Percentiles rank a stretch among this genome's conserved stretches.
Conservation (phyloP, 441 rosid species). For the Adansonia rubrostipa region DNA sequence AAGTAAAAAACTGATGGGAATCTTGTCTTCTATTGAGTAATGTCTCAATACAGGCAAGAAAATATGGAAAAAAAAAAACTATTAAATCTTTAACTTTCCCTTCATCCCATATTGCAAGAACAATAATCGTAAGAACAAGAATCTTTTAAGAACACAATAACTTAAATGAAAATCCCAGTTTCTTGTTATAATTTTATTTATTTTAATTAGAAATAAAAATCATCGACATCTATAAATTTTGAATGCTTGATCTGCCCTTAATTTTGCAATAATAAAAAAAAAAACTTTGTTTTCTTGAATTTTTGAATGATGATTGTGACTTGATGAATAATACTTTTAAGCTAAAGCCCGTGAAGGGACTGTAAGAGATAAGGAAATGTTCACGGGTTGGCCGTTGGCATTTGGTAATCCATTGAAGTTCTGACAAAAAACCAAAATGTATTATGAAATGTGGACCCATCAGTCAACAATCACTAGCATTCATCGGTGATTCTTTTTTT, state of each 20-base stretch:
- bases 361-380: conserved; percentile 1
- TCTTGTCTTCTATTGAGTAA: conserved; percentile 2
- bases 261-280: neutral
- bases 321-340: neutral
- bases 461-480: neutral
- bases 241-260: too few relatives aligned
- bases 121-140: neutral
- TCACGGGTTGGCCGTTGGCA: conserved; percentile 22
- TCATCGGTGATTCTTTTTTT: neutral
- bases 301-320: neutral
- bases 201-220: neutral
- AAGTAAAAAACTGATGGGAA: neutral
- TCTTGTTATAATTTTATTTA: neutral
- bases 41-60: neutral
- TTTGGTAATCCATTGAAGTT: neutral
- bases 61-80: neutral
- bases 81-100: neutral
- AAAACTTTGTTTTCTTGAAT: neutral
- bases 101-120: neutral
- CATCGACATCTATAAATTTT: too few relatives aligned
- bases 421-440: neutral
- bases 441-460: neutral
- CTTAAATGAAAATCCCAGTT: neutral
- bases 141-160: neutral
- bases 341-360: neutral